Percentiles rank a stretch among this genome's conserved stretches.
Evolutionary conservation across 176 grass and related monocot species (phyloP).

Genomic region (Bonia amplexicaulis): DNA sequence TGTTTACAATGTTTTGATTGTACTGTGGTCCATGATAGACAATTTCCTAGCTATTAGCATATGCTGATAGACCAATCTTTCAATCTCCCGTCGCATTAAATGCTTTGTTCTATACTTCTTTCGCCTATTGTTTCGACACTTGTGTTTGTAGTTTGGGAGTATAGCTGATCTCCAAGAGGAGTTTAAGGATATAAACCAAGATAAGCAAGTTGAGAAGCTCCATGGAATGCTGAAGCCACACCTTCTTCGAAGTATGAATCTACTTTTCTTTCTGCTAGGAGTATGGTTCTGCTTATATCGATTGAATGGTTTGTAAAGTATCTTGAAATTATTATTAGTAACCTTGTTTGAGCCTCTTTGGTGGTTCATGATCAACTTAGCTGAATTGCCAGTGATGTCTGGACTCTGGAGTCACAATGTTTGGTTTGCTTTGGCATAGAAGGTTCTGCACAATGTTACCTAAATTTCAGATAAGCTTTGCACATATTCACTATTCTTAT

Average conservation of each 20-base stretch:
- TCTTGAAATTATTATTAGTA: background rate
- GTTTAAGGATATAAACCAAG: slow-evolving; percentile 97
- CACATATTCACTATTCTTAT: background rate
- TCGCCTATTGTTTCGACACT: slow-evolving; percentile 5
- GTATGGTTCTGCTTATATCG: background rate
- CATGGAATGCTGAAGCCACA: slow-evolving; percentile 94
- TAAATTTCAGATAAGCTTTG: background rate
- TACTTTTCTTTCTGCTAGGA: slow-evolving; percentile 16
- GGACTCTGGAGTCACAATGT: background rate
- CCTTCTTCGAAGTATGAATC: slow-evolving; percentile 82
- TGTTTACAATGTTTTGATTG: background rate
- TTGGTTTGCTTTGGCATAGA: slow-evolving; percentile 8
- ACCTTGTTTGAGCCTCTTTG: background rate
- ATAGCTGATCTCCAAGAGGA: slow-evolving; percentile 93
- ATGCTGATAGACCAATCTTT: slow-evolving; percentile 3
- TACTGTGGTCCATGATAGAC: background rate
- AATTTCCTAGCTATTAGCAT: background rate
- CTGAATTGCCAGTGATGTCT: background rate
- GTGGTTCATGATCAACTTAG: background rate
- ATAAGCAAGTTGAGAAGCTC: slow-evolving; percentile 93
- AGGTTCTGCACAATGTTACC: background rate
- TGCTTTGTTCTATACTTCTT: slow-evolving; percentile 3
- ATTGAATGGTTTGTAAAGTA: slow-evolving; percentile 12
- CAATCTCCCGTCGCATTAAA: background rate
- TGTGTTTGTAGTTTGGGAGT: slow-evolving; percentile 87